These are phyloP conservation scores for Wickerhamomyces rabaulensis DNA, from an alignment of 805 yeast genomes.

Conservation along the genomic window DNA sequence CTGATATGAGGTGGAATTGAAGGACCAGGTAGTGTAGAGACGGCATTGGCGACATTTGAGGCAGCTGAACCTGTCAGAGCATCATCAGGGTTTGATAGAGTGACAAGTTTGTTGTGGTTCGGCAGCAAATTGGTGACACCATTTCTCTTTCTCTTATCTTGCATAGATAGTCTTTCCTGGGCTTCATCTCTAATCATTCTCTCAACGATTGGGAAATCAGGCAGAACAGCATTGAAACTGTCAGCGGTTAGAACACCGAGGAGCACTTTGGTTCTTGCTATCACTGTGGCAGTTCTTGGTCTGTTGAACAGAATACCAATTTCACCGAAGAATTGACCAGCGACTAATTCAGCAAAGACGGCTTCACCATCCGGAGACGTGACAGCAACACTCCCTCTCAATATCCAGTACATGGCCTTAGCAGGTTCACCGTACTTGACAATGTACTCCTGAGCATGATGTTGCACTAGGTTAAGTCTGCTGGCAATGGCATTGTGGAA, in stretches of 20 bases:
- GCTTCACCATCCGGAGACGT: conserved; percentile 76
- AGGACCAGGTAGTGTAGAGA: conserved; percentile 35
- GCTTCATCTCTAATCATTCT: conserved; percentile 72
- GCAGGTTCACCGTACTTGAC: conserved; percentile 70
- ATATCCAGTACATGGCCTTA: conserved; percentile 73
- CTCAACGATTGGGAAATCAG: conserved; percentile 61
- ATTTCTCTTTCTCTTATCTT: conserved; percentile 51
- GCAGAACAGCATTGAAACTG: conserved; percentile 51
- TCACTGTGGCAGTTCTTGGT: conserved; percentile 76
- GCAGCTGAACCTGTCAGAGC: conserved; percentile 16
- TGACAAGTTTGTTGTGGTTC: conserved; percentile 1
- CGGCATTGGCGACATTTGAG: conserved; percentile 28
- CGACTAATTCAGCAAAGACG: conserved; percentile 60
- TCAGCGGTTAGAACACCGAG: conserved; percentile 66
- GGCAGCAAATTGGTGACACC: conserved; percentile 30
- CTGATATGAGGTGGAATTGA: conserved; percentile 29
- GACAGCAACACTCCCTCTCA: conserved; percentile 72
- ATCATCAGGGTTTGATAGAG: conserved; percentile 1
- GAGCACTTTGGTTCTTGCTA: conserved; percentile 61
- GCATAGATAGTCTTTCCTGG: conserved; percentile 69
- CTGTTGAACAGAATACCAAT: conserved; percentile 71
- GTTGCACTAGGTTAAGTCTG: conserved; percentile 52
- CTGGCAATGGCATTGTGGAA: conserved; percentile 58
- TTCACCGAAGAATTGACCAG: conserved; percentile 75
- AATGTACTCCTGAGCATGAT: conserved; percentile 63